Percentiles rank a stretch among this genome's conserved stretches.
Conservation (phyloP, 2,329 filamentous ascomycete genomes). For the Hypoxylon rubiginosum region DNA sequence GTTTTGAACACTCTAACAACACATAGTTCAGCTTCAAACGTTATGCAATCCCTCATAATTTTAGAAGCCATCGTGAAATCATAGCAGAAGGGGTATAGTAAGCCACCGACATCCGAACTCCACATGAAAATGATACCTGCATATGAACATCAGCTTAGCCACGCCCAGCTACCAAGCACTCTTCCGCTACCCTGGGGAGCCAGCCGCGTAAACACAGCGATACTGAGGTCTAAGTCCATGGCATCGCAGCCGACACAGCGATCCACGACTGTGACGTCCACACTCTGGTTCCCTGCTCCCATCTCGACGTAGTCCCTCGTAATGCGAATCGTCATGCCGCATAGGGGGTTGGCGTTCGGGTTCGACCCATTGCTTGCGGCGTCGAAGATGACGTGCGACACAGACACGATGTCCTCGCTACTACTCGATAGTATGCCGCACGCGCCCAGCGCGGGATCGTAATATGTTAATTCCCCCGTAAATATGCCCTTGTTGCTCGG, state of each 20-base stretch:
- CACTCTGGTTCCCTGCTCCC: conserved; percentile 55
- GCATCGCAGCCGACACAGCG: conserved; percentile 67
- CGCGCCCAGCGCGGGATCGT: conserved; percentile 73
- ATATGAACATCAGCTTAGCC: conserved; percentile 6
- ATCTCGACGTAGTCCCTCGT: conserved; percentile 60
- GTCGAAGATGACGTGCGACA: conserved; percentile 78
- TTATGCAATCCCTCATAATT: conserved; percentile 16
- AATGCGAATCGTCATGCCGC: conserved; percentile 75
- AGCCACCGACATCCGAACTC: conserved; percentile 27
- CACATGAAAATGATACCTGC: conserved; percentile 10
- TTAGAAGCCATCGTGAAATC: conserved; percentile 16
- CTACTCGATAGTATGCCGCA: conserved; percentile 72
- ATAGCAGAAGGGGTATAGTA: conserved; percentile 36
- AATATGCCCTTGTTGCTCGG: conserved; percentile 52
- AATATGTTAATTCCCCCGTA: conserved; percentile 78
- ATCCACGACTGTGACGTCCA: conserved; percentile 76
- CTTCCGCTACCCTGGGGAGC: conserved; percentile 59
- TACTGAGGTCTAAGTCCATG: conserved; percentile 64
- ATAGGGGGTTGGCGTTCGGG: conserved; percentile 76
- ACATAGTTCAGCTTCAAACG: conserved; percentile 6
- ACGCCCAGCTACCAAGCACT: conserved; percentile 54
- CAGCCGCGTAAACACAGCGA: conserved; percentile 61
- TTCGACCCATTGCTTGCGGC: conserved; percentile 64
- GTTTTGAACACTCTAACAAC: neutral
- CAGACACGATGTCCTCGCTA: conserved; percentile 72